A percentile compares a stretch with the other conserved stretches of the same genome.
Conservation (phyloP, 805 yeast species). For the Ogataea polymorpha region DNA sequence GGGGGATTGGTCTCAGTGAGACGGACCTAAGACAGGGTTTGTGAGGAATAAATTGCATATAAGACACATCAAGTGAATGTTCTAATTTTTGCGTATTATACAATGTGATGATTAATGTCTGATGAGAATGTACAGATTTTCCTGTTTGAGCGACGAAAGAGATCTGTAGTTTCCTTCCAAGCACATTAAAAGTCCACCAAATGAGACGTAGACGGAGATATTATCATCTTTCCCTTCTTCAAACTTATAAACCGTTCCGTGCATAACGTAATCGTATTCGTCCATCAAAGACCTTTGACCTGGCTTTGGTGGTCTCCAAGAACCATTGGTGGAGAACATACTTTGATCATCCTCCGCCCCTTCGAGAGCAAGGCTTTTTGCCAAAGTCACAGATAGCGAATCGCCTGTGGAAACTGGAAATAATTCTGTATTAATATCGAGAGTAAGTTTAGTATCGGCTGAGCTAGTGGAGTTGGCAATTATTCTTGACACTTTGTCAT, state of each 20-base stretch:
- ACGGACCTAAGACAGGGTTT: constrained; percentile 60
- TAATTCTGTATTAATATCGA: constrained; percentile 88
- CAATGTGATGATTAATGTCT: constrained; percentile 44
- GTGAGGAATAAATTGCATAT: neutral
- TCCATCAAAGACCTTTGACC: constrained; percentile 88
- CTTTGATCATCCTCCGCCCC: constrained; percentile 45
- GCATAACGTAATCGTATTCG: constrained; percentile 97
- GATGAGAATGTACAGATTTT: constrained; percentile 83
- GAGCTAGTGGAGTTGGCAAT: constrained; percentile 85
- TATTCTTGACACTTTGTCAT: constrained; percentile 87
- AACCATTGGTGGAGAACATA: constrained; percentile 48
- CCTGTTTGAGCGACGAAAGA: constrained; percentile 86
- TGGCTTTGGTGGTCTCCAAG: constrained; percentile 82
- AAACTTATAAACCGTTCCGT: constrained; percentile 95
- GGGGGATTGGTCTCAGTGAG: constrained; percentile 76
- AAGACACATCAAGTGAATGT: neutral
- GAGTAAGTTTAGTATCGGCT: constrained; percentile 72
- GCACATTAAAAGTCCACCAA: constrained; percentile 92
- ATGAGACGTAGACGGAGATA: constrained; percentile 88
- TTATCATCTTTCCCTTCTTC: constrained; percentile 72
- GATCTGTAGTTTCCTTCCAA: constrained; percentile 93
- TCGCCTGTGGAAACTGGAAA: constrained; percentile 80
- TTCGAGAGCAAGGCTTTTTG: constrained; percentile 64
- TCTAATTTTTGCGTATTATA: constrained; percentile 8
- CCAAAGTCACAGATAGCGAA: constrained; percentile 80